Base-by-base conservation (phyloP, 106 monocot species). In the Apostasia shenzhenica region DNA sequence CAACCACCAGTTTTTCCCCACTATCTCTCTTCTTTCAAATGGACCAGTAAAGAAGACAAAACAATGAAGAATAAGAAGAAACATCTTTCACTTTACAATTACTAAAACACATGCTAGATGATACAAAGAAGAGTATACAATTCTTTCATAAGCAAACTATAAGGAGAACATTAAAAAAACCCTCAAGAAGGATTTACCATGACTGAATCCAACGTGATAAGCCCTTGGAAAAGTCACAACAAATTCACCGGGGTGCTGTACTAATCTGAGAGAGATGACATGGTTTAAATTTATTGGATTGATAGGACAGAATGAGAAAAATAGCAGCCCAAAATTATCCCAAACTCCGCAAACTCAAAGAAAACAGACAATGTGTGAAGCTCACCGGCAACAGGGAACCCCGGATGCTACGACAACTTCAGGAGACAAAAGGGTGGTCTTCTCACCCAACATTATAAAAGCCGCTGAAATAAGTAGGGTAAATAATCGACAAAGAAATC, bases 221-320 rank as follows among this genome's bases (percentile, higher is more conserved):
- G 99, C 93, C 71, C 85, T 90, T 47, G 99, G 99, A 86, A 99
- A 99, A n/a, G 99, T 99, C 77, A 99, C 99, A 61, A 99, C 99
- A 77, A 99, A 99, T 62, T 99, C 99, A 54, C 99, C 99, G 38
- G 99, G 93, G 79, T 90, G 72, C 71, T 99, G 99, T 7, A 99
- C 99, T 71, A 99, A 81, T 78, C 99, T 99, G 85, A 70, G 82
- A 14, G 61, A 75, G 4, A 76, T 59, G 75, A 8, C 48, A 59
- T 0, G 79, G 4, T 14, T 26, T 26, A 26, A 46, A 74, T 4
- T 62, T 37, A 63, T 12, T 65, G 48, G 3, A 69, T 2, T 14
- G 8, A 57, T 7, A 45, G 12, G 11, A 54, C 14, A 51, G 39
- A 54, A 49, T 43, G 9, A 40, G 59, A 3, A 42, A 61, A 40